Evolutionary conservation across 768 basidiomycete genomes (phyloP).

Genomic region (Mrakia hoshinonis): DNA sequence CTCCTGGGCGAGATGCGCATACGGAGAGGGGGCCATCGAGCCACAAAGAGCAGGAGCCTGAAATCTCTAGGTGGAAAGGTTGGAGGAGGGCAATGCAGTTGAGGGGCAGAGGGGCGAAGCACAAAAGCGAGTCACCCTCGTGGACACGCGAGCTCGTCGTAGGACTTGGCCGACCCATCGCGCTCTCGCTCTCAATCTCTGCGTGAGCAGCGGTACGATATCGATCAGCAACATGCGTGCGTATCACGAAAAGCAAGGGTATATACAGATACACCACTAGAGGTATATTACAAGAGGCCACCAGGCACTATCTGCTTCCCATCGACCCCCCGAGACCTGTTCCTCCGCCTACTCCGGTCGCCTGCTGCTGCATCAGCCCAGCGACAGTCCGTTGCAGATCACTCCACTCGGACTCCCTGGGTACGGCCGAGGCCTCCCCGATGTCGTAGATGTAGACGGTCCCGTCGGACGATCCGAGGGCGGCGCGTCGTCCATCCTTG

Average conservation of each 20-base stretch:
- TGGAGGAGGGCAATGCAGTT: too few species aligned
- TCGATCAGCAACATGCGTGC: too few species aligned
- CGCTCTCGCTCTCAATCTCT: too few species aligned
- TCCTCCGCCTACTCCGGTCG: background rate
- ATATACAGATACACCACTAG: too few species aligned
- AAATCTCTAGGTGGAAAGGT: background rate
- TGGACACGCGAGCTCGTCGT: too few species aligned
- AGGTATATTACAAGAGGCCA: too few species aligned
- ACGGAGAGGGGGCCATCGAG: background rate
- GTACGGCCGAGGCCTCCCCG: constrained; percentile 69
- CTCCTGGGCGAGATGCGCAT: background rate
- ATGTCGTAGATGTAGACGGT: constrained; percentile 89
- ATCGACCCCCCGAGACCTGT: background rate
- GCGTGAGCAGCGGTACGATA: too few species aligned
- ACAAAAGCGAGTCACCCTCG: too few species aligned
- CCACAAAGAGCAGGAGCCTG: background rate
- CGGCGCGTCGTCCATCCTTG: constrained; percentile 82
- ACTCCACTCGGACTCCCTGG: constrained; percentile 85
- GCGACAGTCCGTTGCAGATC: constrained; percentile 81
- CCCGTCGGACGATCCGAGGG: constrained; percentile 85
- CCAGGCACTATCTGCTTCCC: background rate
- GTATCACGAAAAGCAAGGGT: too few species aligned
- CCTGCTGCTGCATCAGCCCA: constrained; percentile 38
- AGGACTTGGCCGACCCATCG: too few species aligned
- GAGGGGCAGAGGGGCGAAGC: too few species aligned